These are phyloP conservation scores for Urtica urens DNA, from an alignment of 306 rosid species.

Conservation along the genomic window DNA sequence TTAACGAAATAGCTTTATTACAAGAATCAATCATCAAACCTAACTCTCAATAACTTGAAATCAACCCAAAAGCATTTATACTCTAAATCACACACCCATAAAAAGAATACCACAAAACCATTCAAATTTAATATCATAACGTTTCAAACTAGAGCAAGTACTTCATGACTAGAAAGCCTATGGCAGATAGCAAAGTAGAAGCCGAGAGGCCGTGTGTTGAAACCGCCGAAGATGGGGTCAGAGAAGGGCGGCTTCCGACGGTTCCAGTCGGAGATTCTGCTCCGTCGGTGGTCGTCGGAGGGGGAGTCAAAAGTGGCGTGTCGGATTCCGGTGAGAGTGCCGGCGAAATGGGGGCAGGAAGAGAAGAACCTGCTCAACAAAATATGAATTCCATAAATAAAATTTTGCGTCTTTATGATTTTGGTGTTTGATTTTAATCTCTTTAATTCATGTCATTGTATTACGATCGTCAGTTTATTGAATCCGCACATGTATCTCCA, in stretches of 20 bases:
- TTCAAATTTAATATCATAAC: too few relatives aligned
- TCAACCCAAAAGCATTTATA: not conserved
- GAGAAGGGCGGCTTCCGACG: constrained; percentile 40
- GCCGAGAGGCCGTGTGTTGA: constrained; percentile 28
- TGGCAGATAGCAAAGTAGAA: constrained; percentile 28
- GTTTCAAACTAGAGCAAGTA: constrained; percentile 3
- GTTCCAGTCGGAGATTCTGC: constrained; percentile 38
- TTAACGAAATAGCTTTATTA: not conserved
- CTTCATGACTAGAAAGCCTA: constrained; percentile 29
- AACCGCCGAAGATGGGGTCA: constrained; percentile 50
- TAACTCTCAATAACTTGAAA: constrained; percentile 8
- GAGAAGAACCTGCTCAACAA: constrained; percentile 33
- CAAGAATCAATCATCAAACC: constrained; percentile 4
- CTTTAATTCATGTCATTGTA: too few relatives aligned
- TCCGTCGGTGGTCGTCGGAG: constrained; percentile 35
- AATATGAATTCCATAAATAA: not conserved
- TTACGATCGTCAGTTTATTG: too few relatives aligned
- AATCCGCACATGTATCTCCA: too few relatives aligned
- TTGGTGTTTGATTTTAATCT: too few relatives aligned
- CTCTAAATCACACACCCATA: constrained; percentile 4
- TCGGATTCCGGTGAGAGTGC: constrained; percentile 47
- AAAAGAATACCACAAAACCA: constrained; percentile 14
- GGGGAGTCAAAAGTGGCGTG: constrained; percentile 25
- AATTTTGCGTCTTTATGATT: too few relatives aligned
- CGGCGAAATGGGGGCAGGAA: constrained; percentile 38